These are phyloP conservation scores for Coemansia sp. DNA, from an alignment of 192 early-diverging fungal species.

Conservation along the genomic window DNA sequence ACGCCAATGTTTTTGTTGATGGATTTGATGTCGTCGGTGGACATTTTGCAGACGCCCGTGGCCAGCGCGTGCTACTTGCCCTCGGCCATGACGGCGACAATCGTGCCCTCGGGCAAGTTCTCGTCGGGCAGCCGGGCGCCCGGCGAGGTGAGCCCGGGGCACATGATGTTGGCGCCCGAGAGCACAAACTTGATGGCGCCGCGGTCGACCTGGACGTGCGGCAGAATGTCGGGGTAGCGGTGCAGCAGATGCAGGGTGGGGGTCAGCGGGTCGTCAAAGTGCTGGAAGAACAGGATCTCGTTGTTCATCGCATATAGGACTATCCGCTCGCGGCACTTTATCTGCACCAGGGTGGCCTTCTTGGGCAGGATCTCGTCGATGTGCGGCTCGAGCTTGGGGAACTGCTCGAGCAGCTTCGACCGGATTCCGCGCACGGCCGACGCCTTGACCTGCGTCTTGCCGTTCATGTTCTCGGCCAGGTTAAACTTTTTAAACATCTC, in stretches of 20 bases:
- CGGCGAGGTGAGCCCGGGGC: slow-evolving; percentile 92
- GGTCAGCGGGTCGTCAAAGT: slow-evolving; percentile 87
- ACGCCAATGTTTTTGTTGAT: slow-evolving; percentile 92
- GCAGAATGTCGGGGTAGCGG: slow-evolving; percentile 90
- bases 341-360: slow-evolving; percentile 76
- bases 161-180: slow-evolving; percentile 97
- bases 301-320: slow-evolving; percentile 79
- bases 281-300: slow-evolving; percentile 89
- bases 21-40: slow-evolving; percentile 80
- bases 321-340: slow-evolving; percentile 91
- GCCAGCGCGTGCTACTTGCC: slow-evolving; percentile 95
- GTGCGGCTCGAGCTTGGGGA: slow-evolving; percentile 77
- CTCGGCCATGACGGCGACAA: slow-evolving; percentile 90
- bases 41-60: slow-evolving; percentile 84
- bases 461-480: slow-evolving; percentile 69
- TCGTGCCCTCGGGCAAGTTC: slow-evolving; percentile 61
- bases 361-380: slow-evolving; percentile 97
- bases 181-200: slow-evolving; percentile 99
- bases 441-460: slow-evolving; percentile 83
- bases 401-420: slow-evolving; percentile 80
- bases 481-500: slow-evolving; percentile 74
- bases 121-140: slow-evolving; percentile 77
- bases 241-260: slow-evolving; percentile 87
- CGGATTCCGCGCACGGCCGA: slow-evolving; percentile 85
- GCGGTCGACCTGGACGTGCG: slow-evolving; percentile 85